Evolutionary conservation across 2,329 filamentous ascomycete genomes (phyloP).

Genomic region (Microdochium trichocladiopsis): DNA sequence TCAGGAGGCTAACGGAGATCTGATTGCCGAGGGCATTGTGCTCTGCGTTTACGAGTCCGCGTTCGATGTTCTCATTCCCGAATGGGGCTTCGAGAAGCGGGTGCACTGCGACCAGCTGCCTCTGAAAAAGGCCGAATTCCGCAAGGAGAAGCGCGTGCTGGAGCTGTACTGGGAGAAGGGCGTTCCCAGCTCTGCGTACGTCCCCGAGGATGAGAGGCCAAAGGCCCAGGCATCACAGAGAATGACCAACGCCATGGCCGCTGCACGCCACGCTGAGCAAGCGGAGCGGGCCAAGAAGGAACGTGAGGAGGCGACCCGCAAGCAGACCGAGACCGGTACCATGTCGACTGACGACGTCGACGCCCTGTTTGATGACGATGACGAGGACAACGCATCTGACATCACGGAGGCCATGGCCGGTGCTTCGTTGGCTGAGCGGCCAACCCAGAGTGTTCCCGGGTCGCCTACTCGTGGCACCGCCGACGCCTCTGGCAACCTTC

Average conservation of each 20-base stretch:
- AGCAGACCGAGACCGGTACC: constrained; percentile 90
- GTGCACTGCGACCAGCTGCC: constrained; percentile 98
- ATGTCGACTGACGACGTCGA: constrained; percentile 91
- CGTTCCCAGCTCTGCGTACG: constrained; percentile 88
- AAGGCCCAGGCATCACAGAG: constrained; percentile 72
- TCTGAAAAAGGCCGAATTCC: constrained; percentile 97
- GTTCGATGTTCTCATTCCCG: constrained; percentile 95
- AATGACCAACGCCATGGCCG: constrained; percentile 66
- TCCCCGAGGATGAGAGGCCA: constrained; percentile 93
- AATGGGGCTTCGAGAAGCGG: constrained; percentile 98
- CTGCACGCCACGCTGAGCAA: constrained; percentile 73
- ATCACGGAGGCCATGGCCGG: constrained; percentile 87
- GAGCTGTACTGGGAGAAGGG: constrained; percentile 99
- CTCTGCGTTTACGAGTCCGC: constrained; percentile 97
- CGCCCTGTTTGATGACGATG: constrained; percentile 82
- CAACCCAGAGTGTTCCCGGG: constrained; percentile 90
- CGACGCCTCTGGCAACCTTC: constrained; percentile 58
- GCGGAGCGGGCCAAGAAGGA: constrained; percentile 77
- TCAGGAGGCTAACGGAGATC: constrained; percentile 78
- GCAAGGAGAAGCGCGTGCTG: constrained; percentile 89
- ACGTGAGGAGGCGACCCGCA: constrained; percentile 82
- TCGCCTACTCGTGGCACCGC: constrained; percentile 76
- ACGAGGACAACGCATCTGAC: constrained; percentile 82
- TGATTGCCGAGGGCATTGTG: constrained; percentile 93
- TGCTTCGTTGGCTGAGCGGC: constrained; percentile 80